phyloP scores from a whole-genome alignment of 192 early-diverging fungal genomes.

The Coemansia sp. region DNA sequence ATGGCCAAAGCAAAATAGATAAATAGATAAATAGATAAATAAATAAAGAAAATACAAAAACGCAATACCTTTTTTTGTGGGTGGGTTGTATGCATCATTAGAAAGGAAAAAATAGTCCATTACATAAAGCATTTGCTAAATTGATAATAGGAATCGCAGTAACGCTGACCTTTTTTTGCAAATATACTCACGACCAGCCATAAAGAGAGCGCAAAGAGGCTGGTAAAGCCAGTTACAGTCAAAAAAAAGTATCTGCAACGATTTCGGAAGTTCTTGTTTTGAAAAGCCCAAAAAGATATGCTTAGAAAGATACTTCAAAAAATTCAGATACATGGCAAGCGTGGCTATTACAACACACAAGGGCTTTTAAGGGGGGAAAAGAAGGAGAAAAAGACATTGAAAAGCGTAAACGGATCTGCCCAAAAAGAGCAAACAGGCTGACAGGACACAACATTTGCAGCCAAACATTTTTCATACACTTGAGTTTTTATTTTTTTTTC shows the following conservation, averaged over 20 bases:
- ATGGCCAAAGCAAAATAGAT: background rate
- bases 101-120: background rate
- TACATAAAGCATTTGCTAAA: background rate
- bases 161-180: background rate
- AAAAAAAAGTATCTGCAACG: background rate
- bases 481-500: background rate
- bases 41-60: too few relatives aligned
- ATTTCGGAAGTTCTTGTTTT: background rate
- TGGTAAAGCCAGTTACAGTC: background rate
- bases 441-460: background rate
- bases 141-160: background rate
- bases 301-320: background rate
- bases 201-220: background rate
- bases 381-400: background rate
- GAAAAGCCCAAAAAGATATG: background rate
- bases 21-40: background rate
- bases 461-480: slow-evolving; percentile 8
- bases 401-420: background rate
- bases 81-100: background rate
- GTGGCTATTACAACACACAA: background rate
- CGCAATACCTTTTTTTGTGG: too few relatives aligned
- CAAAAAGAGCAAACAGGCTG: background rate
- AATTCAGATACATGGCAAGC: background rate
- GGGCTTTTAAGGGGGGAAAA: background rate
- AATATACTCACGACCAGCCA: background rate